Base-by-base conservation (phyloP, 2,329 filamentous ascomycete genomes). In the Blastomyces gilchristii region DNA sequence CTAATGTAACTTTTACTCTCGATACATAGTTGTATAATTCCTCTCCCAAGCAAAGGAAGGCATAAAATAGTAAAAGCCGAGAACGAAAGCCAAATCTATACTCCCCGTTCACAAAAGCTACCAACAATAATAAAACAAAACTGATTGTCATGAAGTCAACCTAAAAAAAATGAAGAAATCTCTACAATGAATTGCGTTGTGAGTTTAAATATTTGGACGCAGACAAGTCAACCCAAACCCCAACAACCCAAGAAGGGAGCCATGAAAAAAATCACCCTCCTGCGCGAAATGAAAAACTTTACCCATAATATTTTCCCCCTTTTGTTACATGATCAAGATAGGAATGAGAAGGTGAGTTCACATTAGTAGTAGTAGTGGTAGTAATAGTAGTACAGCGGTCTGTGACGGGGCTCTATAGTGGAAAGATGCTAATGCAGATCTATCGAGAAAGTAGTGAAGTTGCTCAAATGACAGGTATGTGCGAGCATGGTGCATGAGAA, bases 261-360 rank as follows among this genome's bases (percentile, higher is more conserved):
- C 37, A 39, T 39, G 9, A 16, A 37, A 22, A 58, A 45, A 41
- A 5, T 2, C 31, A 37, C n/a, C 14, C n/a, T 41, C 54, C n/a
- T 43, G 7, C 54, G 16, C 22, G 43, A 34, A 65, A 63, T 63
- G 25, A 64, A 56, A 65, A 28, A 14, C 4, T 59, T 59, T 59
- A 59, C 16, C 57, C 57, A 16, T 54, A 18, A 54, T 1, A 22
- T 34, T 49, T 49, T 45, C 31, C 31, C 14, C 12, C n/a, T 58
- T 45, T 4, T 61, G 61, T 65, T 65, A 67, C 62, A 63, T 67
- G 63, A 63, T 64, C 65, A 68, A 68, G 64, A 64, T 64, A 64
- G 58, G 22, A 60, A 61, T 62, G 63, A 67, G 62, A 66, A 68
- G 64, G 67, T 66, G 68, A 65, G 68, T 65, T 43, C 43, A 61